phyloP scores from a whole-genome alignment of 2,329 filamentous ascomycete genomes.

The Trichoderma sp. region DNA sequence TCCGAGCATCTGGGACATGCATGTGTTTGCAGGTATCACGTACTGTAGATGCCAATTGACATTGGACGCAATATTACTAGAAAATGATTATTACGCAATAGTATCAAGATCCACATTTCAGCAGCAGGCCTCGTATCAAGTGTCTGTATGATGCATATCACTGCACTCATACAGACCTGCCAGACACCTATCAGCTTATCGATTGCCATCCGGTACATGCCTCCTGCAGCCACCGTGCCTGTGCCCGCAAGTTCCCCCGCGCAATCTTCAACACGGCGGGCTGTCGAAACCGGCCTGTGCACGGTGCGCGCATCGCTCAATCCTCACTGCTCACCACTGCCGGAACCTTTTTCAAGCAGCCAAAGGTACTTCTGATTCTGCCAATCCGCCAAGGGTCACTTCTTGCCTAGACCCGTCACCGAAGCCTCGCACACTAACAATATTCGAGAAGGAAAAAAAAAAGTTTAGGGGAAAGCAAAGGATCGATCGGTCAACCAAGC shows the following conservation, averaged over 20 bases:
- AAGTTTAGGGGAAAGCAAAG: neutral
- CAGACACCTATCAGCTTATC: neutral
- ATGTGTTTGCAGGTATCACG: neutral
- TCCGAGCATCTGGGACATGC: neutral
- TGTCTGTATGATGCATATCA: too few relatives aligned
- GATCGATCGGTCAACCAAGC: neutral
- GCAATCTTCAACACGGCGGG: neutral
- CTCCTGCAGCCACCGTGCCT: neutral
- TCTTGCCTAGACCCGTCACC: conserved; percentile 12
- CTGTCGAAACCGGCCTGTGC: neutral
- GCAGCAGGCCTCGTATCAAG: neutral
- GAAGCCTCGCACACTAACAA: conserved; percentile 14
- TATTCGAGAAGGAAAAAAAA: conserved; percentile 3
- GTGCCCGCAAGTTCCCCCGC: neutral
- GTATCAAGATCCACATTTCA: neutral
- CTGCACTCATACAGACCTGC: neutral
- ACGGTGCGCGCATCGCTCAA: neutral
- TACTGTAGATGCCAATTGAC: neutral
- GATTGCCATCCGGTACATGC: neutral
- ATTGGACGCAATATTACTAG: neutral
- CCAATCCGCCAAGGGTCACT: neutral
- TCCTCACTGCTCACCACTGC: neutral
- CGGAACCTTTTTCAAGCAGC: neutral
- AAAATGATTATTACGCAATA: neutral
- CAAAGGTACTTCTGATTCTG: conserved; percentile 10